Base-by-base conservation (phyloP, 2,329 filamentous ascomycete genomes). In the Beauveria australis region DNA sequence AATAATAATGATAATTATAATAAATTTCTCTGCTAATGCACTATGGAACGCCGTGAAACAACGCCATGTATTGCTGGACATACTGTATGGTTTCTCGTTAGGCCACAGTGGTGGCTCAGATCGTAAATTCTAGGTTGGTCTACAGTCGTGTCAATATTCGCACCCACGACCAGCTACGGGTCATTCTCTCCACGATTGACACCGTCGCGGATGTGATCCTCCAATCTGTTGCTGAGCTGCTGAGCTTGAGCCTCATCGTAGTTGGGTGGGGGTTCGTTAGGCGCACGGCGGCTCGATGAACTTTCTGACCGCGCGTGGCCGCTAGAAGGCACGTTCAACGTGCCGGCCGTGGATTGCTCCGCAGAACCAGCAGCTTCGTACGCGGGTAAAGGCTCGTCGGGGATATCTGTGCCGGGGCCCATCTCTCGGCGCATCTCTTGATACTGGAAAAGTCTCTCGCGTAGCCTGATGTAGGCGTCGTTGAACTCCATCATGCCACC, bases 401-500 rank as follows among this genome's bases (percentile, higher is more conserved):
- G 87, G 48, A 94, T 84, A 56, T 82, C 82, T 33, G 86, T 77
- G 51, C 74, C 78, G 65, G 79, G 79, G n/a, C 87, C 87, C 64
- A 81, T 85, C 67, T 89, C 88, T 60, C 87, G 76, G 37, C 87
- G 87, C 62, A 89, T 81, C 60, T 94, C 89, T 43, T 92, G 84
- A 8, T 87, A 91, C 68, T 97, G 91, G 65, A 88, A 83, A 60
- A 96, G 76, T 7, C 91, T 83, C 70, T 96, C 92, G 70, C 91
- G 92, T 65, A 97, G 86, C 60, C 89, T 81, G 68, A 95, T 91
- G 69, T 92, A 96, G 57, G 84, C 84, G 55, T 85, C 83, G 68
- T 92, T 88, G 70, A 96, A 97, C 67, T 96, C 92, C 72, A 89
- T 94, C 62, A 92, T 92, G n/a, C 93, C 93, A 48, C 93, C 93